Evolutionary conservation across 1,139 yeast species (phyloP), one percentile per base, ranked within the genome.

Genomic region (Kodamaea arcana): DNA sequence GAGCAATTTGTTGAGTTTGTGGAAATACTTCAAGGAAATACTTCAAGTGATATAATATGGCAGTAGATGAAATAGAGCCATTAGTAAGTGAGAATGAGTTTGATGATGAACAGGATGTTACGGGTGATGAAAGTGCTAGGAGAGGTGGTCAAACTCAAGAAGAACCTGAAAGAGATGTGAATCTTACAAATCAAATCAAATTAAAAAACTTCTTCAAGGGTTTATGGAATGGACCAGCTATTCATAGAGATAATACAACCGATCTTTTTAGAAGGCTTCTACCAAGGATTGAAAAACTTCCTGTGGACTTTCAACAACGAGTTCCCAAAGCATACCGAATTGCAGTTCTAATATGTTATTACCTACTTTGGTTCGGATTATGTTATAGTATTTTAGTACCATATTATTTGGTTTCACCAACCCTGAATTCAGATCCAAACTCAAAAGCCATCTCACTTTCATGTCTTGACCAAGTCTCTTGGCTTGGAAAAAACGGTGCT

Each of bases 401-500:
- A 0, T 73, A 69, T 42, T 54, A 69, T 33, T 59, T 69, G 0
- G 46, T 49, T 3, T 58, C 65, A 2, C 71, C 77, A 0, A 34
- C 48, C 11, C 50, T 50, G 21, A 36, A 40, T 1, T 42, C 41
- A 10, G 52, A 51, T 18, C 36, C 47, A 2, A n/a, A 18, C 11
- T 21, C 13, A 24, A 12, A 13, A 10, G 44, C 47, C 1, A 28
- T 51, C 1, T 38, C 52, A 21, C 42, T 53, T 11, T 42, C 53
- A 3, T 54, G 60, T 34, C 42, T 39, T 15, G 45, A 41, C 22
- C 50, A 46, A 29, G 46, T 50, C 16, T 50, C 49, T 30, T 87
- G 95, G 95, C 60, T 52, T 30, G 96, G 95, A 0, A 78, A 76
- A 41, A 83, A 85, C 50, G 80, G 75, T 3, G 71, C 65, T 1